Conservation (phyloP, 495 filamentous ascomycete genomes). For the Talaromyces liani region DNA sequence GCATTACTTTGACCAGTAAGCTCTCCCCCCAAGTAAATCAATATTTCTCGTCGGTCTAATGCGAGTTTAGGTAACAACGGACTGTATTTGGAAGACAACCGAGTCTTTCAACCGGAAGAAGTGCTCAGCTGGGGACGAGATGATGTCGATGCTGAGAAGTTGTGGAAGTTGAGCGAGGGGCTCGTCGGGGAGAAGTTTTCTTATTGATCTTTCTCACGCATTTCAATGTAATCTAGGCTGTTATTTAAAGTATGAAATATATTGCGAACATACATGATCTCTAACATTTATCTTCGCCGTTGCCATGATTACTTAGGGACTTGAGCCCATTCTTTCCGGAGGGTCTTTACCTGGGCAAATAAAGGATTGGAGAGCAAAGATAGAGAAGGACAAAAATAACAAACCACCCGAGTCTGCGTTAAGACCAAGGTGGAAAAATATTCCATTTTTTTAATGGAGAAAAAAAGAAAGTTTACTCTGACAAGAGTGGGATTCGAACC, state of each 20-base stretch:
- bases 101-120: slow-evolving; percentile 28
- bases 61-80: slow-evolving; percentile 21
- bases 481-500: slow-evolving; percentile 50
- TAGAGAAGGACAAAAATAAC: too few species aligned
- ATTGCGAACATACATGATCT: not conserved
- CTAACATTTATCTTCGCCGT: too few species aligned
- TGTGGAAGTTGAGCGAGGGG: slow-evolving; percentile 16
- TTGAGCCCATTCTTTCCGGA: too few species aligned
- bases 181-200: slow-evolving; percentile 8
- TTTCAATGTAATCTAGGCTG: not conserved
- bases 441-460: too few species aligned
- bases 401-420: not conserved
- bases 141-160: slow-evolving; percentile 32
- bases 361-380: too few species aligned
- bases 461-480: slow-evolving; percentile 11
- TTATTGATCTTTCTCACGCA: not conserved
- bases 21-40: not conserved
- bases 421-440: too few species aligned
- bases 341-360: too few species aligned
- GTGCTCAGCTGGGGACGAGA: slow-evolving; percentile 28
- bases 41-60: not conserved
- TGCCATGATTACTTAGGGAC: too few species aligned
- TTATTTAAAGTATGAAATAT: not conserved
- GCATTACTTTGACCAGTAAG: slow-evolving; percentile 35
- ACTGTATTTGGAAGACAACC: slow-evolving; percentile 30